Evolutionary conservation across 2,329 filamentous ascomycete species (phyloP).

Genomic region (Alternaria incomplexa): DNA sequence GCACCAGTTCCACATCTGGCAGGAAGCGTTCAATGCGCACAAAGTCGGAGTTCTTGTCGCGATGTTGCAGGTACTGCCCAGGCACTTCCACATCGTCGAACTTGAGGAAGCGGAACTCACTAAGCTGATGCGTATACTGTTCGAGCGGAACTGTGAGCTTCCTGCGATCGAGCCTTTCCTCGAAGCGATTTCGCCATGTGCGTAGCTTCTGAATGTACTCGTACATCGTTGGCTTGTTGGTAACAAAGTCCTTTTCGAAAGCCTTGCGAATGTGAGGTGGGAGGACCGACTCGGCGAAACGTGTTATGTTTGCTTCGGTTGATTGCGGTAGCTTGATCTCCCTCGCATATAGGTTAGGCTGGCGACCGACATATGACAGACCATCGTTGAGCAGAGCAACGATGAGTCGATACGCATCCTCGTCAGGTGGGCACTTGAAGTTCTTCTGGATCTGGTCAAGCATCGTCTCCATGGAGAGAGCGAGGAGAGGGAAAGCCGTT

Average conservation of each 20-base stretch:
- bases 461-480: constrained; percentile 99
- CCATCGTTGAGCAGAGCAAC: constrained; percentile 97
- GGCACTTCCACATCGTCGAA: constrained; percentile 99
- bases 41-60: constrained; percentile 99
- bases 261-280: constrained; percentile 93
- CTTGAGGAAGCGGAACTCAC: constrained; percentile 96
- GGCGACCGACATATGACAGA: constrained; percentile 86
- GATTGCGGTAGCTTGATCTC: constrained; percentile 88
- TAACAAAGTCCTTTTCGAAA: constrained; percentile 97
- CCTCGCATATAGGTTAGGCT: constrained; percentile 83
- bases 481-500: constrained; percentile 93
- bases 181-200: constrained; percentile 96
- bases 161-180: constrained; percentile 92
- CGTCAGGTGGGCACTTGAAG: constrained; percentile 98
- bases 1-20: constrained; percentile 90
- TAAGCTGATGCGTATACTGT: constrained; percentile 85
- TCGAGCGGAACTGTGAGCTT: constrained; percentile 77
- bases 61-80: constrained; percentile 94
- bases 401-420: constrained; percentile 96
- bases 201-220: constrained; percentile 98
- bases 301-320: constrained; percentile 94
- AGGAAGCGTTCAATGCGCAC: constrained; percentile 96
- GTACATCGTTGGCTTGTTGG: constrained; percentile 94
- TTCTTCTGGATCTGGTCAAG: constrained; percentile 98
- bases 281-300: constrained; percentile 95